phyloP scores from a whole-genome alignment of 345 rosid species.

The Salix udensis region DNA sequence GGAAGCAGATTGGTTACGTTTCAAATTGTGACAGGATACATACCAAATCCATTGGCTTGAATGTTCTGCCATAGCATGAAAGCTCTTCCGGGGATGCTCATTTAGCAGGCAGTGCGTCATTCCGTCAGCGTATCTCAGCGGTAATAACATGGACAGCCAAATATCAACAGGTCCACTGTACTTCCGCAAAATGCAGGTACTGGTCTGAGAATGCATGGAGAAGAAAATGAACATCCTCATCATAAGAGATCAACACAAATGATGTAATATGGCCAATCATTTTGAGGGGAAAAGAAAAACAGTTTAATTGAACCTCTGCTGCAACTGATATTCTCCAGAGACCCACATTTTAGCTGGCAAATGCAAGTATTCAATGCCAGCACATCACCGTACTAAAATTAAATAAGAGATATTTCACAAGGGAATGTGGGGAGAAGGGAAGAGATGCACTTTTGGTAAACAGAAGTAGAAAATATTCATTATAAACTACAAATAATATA shows the following conservation, averaged over 20 bases:
- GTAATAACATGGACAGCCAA: constrained; percentile 49
- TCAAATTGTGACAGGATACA: constrained; percentile 9
- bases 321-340: neutral
- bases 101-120: constrained; percentile 37
- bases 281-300: neutral
- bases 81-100: constrained; percentile 60
- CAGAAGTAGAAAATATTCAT: neutral
- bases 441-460: neutral
- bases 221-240: neutral
- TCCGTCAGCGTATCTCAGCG: constrained; percentile 13
- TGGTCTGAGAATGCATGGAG: constrained; percentile 35
- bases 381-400: too few species aligned
- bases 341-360: neutral
- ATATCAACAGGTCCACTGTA: constrained; percentile 69
- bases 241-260: neutral
- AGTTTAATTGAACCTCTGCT: neutral
- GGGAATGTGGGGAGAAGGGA: neutral
- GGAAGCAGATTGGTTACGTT: neutral
- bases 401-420: neutral
- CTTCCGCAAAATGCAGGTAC: constrained; percentile 66
- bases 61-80: constrained; percentile 72
- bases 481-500: neutral
- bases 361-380: neutral
- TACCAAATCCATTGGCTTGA: constrained; percentile 90
- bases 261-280: neutral